These are phyloP conservation scores for Geotrichum fermentans DNA, from an alignment of 1,139 yeast genomes.

Conservation along the genomic window DNA sequence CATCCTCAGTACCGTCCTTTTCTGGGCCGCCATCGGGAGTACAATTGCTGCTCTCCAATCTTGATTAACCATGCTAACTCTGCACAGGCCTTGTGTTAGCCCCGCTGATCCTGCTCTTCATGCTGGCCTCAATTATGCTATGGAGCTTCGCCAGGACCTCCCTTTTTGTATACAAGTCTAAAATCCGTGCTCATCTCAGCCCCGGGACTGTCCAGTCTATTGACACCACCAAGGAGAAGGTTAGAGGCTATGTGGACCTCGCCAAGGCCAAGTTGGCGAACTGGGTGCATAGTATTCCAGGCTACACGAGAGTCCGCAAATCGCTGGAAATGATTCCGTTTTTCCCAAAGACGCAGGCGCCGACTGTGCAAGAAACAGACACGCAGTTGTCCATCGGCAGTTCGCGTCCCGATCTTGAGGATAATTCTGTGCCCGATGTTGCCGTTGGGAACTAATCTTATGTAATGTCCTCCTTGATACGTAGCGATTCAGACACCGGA, in stretches of 20 bases:
- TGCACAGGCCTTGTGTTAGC: neutral
- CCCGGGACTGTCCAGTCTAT: neutral
- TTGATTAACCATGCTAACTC: neutral
- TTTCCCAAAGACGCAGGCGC: too few species aligned
- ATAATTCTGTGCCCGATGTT: too few species aligned
- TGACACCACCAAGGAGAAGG: neutral
- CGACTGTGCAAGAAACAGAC: too few species aligned
- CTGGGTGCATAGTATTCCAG: neutral
- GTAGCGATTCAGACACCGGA: too few species aligned
- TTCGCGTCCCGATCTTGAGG: too few species aligned
- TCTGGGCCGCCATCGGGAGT: constrained; percentile 1
- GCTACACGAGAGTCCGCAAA: neutral
- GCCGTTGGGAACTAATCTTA: too few species aligned
- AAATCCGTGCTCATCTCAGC: neutral
- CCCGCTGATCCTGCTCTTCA: neutral
- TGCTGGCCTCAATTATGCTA: neutral
- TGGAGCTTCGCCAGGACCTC: neutral
- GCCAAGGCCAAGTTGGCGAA: neutral
- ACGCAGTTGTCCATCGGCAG: too few species aligned
- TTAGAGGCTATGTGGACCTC: neutral
- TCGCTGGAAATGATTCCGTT: too few species aligned
- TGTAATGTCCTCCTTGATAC: too few species aligned
- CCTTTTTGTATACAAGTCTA: neutral
- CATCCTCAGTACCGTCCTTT: neutral
- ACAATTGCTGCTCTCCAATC: neutral